Evolutionary conservation across 306 rosid species (phyloP).

Genomic region (Cicer bijugum): DNA sequence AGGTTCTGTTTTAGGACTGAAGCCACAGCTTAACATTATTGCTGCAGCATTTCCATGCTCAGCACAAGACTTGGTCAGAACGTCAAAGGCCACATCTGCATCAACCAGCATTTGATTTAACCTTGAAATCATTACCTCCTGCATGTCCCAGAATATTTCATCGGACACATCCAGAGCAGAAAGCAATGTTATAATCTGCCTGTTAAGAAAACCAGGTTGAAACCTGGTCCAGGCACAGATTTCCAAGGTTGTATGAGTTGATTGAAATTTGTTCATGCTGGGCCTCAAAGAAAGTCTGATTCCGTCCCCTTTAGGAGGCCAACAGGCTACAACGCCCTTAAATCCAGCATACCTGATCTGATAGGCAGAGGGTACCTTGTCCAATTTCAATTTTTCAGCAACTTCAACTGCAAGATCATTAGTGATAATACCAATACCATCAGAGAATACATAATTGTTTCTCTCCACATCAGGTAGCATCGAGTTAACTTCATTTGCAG

Average conservation of each 20-base stretch:
- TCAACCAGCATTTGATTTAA: slow-evolving; percentile 65
- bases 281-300: slow-evolving; percentile 66
- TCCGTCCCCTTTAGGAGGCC: slow-evolving; percentile 72
- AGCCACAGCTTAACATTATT: slow-evolving; percentile 92
- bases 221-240: slow-evolving; percentile 90
- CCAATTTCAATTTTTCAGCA: slow-evolving; percentile 72
- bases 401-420: slow-evolving; percentile 83
- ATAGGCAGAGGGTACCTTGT: slow-evolving; percentile 71
- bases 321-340: slow-evolving; percentile 86
- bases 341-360: slow-evolving; percentile 90
- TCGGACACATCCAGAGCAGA: slow-evolving; percentile 67
- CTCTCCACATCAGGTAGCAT: slow-evolving; percentile 61
- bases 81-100: slow-evolving; percentile 70
- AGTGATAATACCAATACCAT: slow-evolving; percentile 84
- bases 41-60: slow-evolving; percentile 86
- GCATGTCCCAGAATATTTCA: slow-evolving; percentile 77
- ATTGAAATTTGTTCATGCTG: slow-evolving; percentile 75
- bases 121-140: slow-evolving; percentile 71
- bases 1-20: slow-evolving; percentile 81
- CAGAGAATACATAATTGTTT: slow-evolving; percentile 66
- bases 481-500: slow-evolving; percentile 51
- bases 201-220: slow-evolving; percentile 86
- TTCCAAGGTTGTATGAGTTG: slow-evolving; percentile 66
- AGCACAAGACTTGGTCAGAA: slow-evolving; percentile 80
- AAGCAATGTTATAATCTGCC: slow-evolving; percentile 82